phyloP scores from a whole-genome alignment of 2,329 filamentous ascomycete species.

The Hymenoscyphus repandus region DNA sequence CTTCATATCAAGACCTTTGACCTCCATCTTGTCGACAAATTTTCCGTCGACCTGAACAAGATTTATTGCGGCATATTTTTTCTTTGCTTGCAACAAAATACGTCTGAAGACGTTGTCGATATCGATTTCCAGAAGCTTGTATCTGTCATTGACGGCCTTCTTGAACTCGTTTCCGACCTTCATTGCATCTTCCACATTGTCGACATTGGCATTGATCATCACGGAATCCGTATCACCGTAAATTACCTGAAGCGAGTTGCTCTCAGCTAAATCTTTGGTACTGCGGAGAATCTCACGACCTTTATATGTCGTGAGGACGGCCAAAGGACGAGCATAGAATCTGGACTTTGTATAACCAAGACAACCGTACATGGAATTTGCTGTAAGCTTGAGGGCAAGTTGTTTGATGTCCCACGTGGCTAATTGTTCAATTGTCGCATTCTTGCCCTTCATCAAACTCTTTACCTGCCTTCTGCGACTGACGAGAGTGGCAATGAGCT shows the following conservation, averaged over 20 bases:
- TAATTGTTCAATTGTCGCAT: conserved; percentile 76
- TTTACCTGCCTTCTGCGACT: conserved; percentile 87
- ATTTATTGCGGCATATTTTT: conserved; percentile 98
- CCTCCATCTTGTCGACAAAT: conserved; percentile 89
- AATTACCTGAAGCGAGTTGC: conserved; percentile 86
- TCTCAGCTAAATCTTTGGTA: conserved; percentile 93
- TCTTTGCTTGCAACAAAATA: conserved; percentile 92
- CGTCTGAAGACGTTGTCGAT: conserved; percentile 97
- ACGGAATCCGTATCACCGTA: conserved; percentile 99
- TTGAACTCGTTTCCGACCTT: conserved; percentile 95
- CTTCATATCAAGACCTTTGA: conserved; percentile 98
- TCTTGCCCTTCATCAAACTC: conserved; percentile 92
- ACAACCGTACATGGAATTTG: conserved; percentile 99
- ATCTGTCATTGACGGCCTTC: conserved; percentile 86
- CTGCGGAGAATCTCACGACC: conserved; percentile 94
- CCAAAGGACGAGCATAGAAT: conserved; percentile 92
- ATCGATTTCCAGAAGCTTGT: conserved; percentile 90
- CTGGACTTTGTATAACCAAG: conserved; percentile 94
- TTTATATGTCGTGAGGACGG: conserved; percentile 94
- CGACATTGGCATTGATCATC: conserved; percentile 99
- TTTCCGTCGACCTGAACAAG: conserved; percentile 85
- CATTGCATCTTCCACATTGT: conserved; percentile 84
- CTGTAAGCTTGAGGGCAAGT: conserved; percentile 90
- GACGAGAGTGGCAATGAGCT: conserved; percentile 87
- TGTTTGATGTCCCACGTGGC: conserved; percentile 98